Conservation (phyloP, 768 basidiomycete genomes). For the Panaeolus cyanescens region DNA sequence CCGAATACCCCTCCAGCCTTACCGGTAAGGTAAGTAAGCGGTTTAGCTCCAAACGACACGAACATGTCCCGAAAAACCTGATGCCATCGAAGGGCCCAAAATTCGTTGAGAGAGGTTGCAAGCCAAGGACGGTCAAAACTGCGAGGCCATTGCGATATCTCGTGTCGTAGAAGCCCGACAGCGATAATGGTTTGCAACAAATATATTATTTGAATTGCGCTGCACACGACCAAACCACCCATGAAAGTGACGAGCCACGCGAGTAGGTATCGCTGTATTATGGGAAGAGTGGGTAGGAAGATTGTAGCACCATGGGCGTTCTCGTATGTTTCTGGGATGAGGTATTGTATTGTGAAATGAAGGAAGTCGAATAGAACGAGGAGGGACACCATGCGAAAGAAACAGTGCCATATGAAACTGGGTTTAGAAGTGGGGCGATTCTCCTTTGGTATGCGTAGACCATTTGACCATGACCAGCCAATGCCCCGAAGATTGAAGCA, state of each 20-base stretch:
- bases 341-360: constrained; percentile 47
- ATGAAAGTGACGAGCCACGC: constrained; percentile 45
- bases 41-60: constrained; percentile 49
- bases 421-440: constrained; percentile 38
- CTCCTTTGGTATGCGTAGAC: constrained; percentile 41
- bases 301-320: constrained; percentile 42
- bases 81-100: constrained; percentile 73
- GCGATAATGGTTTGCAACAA: constrained; percentile 43
- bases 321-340: constrained; percentile 43
- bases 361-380: constrained; percentile 44
- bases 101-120: constrained; percentile 57
- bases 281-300: constrained; percentile 39
- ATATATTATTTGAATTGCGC: constrained; percentile 45
- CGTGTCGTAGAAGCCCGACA: constrained; percentile 47
- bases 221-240: constrained; percentile 46
- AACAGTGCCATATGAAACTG: constrained; percentile 37
- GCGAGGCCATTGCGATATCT: constrained; percentile 62
- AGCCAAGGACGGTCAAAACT: constrained; percentile 59
- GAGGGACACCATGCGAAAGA: constrained; percentile 33
- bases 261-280: constrained; percentile 37
- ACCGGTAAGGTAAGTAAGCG: constrained; percentile 45
- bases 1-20: constrained; percentile 53
- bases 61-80: constrained; percentile 64
- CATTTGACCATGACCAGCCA: constrained; percentile 62
- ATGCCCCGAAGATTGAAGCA: constrained; percentile 52